Percentiles rank a stretch among this genome's conserved stretches.
Conservation (phyloP, 805 yeast species). For the Kockiozyma suomiensis region DNA sequence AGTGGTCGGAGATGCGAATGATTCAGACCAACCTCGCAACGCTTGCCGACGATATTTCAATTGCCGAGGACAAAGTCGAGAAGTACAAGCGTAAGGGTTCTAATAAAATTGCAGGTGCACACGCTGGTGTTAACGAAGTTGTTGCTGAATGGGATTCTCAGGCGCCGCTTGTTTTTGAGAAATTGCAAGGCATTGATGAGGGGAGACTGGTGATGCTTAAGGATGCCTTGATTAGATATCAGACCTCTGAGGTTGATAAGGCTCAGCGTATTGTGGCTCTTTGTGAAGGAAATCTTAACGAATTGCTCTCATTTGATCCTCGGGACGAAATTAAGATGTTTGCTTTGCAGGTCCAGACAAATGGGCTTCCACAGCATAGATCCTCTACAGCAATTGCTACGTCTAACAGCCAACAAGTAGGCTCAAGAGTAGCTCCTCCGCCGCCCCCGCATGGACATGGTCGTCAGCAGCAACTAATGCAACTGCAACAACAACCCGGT, state of each 20-base stretch:
- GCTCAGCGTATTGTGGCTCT: slow-evolving; percentile 49
- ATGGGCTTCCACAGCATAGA: slow-evolving; percentile 16
- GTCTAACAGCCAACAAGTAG: neutral
- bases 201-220: slow-evolving; percentile 63
- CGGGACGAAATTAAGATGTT: slow-evolving; percentile 60
- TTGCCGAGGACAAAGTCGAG: slow-evolving; percentile 48
- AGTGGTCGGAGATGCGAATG: slow-evolving; percentile 57
- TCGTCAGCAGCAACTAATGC: slow-evolving; percentile 2
- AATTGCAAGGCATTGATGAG: slow-evolving; percentile 72
- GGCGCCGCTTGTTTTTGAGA: slow-evolving; percentile 75
- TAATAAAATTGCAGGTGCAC: slow-evolving; percentile 47
- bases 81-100: slow-evolving; percentile 40
- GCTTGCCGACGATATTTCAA: slow-evolving; percentile 49
- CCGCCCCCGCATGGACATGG: slow-evolving; percentile 16
- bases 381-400: neutral
- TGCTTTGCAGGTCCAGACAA: slow-evolving; percentile 42
- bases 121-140: slow-evolving; percentile 49
- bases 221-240: slow-evolving; percentile 65
- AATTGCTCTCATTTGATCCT: slow-evolving; percentile 65
- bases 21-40: slow-evolving; percentile 50
- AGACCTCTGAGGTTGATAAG: slow-evolving; percentile 61
- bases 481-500: slow-evolving; percentile 1
- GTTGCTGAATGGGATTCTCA: slow-evolving; percentile 63
- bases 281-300: slow-evolving; percentile 67
- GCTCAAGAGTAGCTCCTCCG: slow-evolving; percentile 1